Conservation (phyloP, 176 grass and related monocot genomes). For the Eleusine coracana region DNA sequence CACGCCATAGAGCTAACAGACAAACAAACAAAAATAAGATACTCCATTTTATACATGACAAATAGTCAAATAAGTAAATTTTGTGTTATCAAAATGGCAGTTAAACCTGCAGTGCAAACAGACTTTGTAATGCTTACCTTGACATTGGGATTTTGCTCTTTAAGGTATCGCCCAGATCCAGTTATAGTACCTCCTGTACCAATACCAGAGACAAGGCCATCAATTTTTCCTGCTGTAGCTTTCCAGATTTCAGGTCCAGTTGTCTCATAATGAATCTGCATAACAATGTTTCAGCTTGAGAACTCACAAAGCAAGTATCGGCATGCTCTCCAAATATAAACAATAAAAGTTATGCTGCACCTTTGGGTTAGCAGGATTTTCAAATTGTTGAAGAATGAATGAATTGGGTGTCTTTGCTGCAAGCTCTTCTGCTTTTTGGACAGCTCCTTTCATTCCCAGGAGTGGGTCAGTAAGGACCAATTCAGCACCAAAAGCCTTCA, state of each 20-base stretch:
- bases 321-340: conserved; percentile 14
- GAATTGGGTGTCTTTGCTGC: conserved; percentile 74
- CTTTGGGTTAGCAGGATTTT: conserved; percentile 92
- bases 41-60: conserved; percentile 15
- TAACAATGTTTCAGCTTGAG: conserved; percentile 32
- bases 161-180: conserved; percentile 67
- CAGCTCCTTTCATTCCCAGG: conserved; percentile 79
- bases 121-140: conserved; percentile 47
- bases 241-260: conserved; percentile 96
- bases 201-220: conserved; percentile 84
- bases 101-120: not conserved
- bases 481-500: conserved; percentile 87
- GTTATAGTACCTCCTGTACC: conserved; percentile 93
- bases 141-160: conserved; percentile 73
- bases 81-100: conserved; percentile 2
- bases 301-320: conserved; percentile 13
- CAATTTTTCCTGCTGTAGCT: conserved; percentile 64
- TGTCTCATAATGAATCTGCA: conserved; percentile 92
- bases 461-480: conserved; percentile 77
- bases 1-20: conserved; percentile 74
- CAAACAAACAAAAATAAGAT: conserved; percentile 37
- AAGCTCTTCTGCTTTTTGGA: conserved; percentile 76
- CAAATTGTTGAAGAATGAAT: conserved; percentile 85
- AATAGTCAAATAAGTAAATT: not conserved
- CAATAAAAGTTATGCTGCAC: conserved; percentile 32